phyloP scores from a whole-genome alignment of 1,284 basidiomycete species.

The Rhodotorula sp. region DNA sequence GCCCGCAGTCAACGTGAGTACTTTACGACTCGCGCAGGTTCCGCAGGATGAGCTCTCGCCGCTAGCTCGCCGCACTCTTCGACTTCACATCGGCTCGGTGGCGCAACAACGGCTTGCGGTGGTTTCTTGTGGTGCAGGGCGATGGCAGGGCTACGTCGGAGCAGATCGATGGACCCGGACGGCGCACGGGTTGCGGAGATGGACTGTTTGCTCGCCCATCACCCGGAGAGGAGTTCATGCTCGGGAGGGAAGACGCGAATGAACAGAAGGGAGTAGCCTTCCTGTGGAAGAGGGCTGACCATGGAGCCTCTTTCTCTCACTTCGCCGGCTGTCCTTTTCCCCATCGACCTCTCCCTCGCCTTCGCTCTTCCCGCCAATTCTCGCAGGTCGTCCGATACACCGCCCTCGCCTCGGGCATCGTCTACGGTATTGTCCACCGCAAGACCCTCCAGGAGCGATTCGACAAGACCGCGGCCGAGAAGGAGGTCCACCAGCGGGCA shows the following conservation, averaged over 20 bases:
- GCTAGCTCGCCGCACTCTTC: not conserved
- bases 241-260: no score
- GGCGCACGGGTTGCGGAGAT: no score
- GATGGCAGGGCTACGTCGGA: no score
- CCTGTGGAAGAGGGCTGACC: no score
- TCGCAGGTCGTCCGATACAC: slow-evolving; percentile 92
- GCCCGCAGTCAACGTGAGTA: slow-evolving; percentile 30
- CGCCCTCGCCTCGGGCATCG: slow-evolving; percentile 79
- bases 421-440: slow-evolving; percentile 90
- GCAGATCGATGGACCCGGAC: no score
- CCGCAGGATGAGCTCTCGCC: no score
- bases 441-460: slow-evolving; percentile 80
- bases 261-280: no score
- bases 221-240: no score
- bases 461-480: slow-evolving; percentile 67
- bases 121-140: no score
- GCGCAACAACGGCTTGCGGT: not conserved
- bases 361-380: not conserved
- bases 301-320: not conserved
- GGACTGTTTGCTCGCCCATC: no score
- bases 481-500: slow-evolving; percentile 68
- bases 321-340: not conserved
- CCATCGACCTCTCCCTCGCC: not conserved
- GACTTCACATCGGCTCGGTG: not conserved
- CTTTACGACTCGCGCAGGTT: no score